These are phyloP conservation scores for Aspergillus tubingensis DNA, from an alignment of 2,329 filamentous ascomycete genomes.

Conservation along the genomic window DNA sequence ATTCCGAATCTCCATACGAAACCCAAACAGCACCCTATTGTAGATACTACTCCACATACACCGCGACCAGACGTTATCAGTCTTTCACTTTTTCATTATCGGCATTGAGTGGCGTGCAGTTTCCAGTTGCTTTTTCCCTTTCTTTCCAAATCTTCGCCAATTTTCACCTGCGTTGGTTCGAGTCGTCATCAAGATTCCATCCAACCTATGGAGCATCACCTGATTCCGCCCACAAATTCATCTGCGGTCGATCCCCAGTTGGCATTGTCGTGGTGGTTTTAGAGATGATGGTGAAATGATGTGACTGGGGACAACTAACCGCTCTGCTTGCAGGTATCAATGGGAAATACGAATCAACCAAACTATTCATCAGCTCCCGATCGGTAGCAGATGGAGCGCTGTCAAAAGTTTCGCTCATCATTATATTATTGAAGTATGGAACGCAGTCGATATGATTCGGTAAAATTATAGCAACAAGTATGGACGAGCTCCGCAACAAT, in stretches of 20 bases:
- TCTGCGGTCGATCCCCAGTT: not conserved
- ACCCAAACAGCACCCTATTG: not conserved
- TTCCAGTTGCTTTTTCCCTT: not conserved
- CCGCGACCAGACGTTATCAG: constrained; percentile 2
- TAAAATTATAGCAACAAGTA: not conserved
- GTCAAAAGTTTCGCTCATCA: not conserved
- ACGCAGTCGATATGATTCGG: constrained; percentile 9
- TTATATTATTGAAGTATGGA: not conserved
- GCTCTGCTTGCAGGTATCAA: not conserved
- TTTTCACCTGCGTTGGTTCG: not conserved
- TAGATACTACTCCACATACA: not conserved
- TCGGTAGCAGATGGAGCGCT: not conserved
- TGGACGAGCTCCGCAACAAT: constrained; percentile 10
- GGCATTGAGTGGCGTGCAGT: not conserved
- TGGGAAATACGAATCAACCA: not conserved
- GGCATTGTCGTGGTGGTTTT: not conserved
- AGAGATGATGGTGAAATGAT: constrained; percentile 10
- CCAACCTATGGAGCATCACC: not conserved
- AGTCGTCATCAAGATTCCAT: not conserved
- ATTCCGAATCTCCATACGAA: not conserved
- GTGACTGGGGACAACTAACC: not conserved
- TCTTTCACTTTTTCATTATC: not conserved
- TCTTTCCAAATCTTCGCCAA: too few relatives aligned
- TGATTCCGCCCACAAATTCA: not conserved
- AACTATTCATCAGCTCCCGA: not conserved